Evolutionary conservation across 202 grass and related monocot genomes (phyloP).

Genomic region (Panicum virgatum): DNA sequence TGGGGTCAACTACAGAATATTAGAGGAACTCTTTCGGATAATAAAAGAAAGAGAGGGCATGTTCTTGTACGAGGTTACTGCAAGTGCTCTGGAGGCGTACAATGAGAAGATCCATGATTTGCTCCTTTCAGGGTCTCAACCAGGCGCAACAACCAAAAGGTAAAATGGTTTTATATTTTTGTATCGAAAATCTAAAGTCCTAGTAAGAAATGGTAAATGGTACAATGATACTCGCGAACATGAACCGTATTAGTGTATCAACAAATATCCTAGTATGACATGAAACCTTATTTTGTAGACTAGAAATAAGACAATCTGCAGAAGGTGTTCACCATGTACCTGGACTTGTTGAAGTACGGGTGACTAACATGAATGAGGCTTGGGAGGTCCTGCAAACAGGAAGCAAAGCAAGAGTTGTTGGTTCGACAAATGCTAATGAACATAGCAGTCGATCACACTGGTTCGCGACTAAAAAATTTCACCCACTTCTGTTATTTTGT

Average conservation of each 20-base stretch:
- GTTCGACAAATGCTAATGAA: slow-evolving; percentile 93
- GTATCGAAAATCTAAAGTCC: background rate
- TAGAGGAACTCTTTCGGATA: slow-evolving; percentile 82
- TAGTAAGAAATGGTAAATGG: slow-evolving; percentile 49
- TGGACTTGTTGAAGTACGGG: slow-evolving; percentile 80
- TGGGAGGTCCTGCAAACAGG: slow-evolving; percentile 89
- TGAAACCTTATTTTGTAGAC: slow-evolving; percentile 40
- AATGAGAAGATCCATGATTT: slow-evolving; percentile 97
- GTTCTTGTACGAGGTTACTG: slow-evolving; percentile 71
- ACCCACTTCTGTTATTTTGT: background rate
- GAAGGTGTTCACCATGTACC: slow-evolving; percentile 95
- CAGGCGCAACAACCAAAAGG: slow-evolving; percentile 68
- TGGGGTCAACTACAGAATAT: slow-evolving; percentile 85
- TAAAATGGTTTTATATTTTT: slow-evolving; percentile 20
- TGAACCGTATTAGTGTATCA: slow-evolving; percentile 4
- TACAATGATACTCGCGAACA: slow-evolving; percentile 11
- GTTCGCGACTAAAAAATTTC: background rate
- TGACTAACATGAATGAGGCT: slow-evolving; percentile 51
- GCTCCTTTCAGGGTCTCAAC: slow-evolving; percentile 58
- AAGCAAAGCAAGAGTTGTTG: slow-evolving; percentile 85
- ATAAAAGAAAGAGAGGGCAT: slow-evolving; percentile 72
- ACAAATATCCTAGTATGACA: background rate
- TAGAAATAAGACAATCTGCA: slow-evolving; percentile 83
- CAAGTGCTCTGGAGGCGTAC: slow-evolving; percentile 89
- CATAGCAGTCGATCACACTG: slow-evolving; percentile 96